Percentiles rank a stretch among this genome's conserved stretches.
These are phyloP conservation scores for Camelina sativa DNA, from an alignment of 345 rosid genomes.

Conservation along the genomic window DNA sequence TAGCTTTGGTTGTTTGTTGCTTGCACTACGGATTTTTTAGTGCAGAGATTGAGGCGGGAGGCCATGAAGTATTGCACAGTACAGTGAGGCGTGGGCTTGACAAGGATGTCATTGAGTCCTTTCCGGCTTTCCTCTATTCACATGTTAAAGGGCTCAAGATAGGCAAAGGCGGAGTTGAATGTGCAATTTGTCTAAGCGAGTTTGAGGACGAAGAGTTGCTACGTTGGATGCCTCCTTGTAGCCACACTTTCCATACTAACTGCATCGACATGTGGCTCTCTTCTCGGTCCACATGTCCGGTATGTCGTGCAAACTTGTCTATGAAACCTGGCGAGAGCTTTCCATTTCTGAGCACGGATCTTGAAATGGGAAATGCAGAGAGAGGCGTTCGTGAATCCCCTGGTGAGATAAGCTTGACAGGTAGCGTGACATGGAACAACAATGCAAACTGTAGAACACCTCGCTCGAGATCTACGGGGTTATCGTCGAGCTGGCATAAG, in stretches of 20 bases:
- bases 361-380: conserved; percentile 34
- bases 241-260: conserved; percentile 69
- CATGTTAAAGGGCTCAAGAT: conserved; percentile 59
- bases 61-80: too few species aligned
- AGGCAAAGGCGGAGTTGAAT: conserved; percentile 52
- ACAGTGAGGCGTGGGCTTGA: background rate
- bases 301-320: conserved; percentile 62
- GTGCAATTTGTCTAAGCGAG: conserved; percentile 74
- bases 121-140: conserved; percentile 67
- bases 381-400: conserved; percentile 2
- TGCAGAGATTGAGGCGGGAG: too few species aligned
- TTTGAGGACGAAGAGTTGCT: conserved; percentile 66
- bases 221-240: conserved; percentile 75
- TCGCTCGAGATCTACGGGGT: conserved; percentile 59
- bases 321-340: conserved; percentile 18
- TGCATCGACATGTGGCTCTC: conserved; percentile 78
- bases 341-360: conserved; percentile 22
- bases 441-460: conserved; percentile 38
- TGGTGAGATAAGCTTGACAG: conserved; percentile 22
- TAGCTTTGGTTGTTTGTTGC: background rate
- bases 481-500: conserved; percentile 45
- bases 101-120: conserved; percentile 48
- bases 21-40: too few species aligned
- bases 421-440: conserved; percentile 14
- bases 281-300: conserved; percentile 66